Evolutionary conservation across 202 grass and related monocot genomes (phyloP).

Genomic region (Panicum hallii): DNA sequence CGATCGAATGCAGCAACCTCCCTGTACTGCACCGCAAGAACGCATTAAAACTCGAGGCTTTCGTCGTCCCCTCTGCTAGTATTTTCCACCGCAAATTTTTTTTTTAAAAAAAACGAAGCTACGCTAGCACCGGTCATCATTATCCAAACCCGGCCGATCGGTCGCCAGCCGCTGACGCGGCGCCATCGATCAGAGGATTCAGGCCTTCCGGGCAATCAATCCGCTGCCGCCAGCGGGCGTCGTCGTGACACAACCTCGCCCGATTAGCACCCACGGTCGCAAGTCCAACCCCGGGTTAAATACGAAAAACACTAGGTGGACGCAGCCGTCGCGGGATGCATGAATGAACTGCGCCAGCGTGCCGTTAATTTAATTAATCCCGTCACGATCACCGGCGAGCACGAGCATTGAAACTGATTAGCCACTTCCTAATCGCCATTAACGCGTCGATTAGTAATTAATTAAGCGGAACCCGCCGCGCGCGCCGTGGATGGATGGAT

Average conservation of each 20-base stretch:
- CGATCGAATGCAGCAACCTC: no score
- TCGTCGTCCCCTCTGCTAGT: no score
- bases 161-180: no score
- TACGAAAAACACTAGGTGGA: slow-evolving; percentile 18
- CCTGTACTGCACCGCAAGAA: no score
- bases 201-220: no score
- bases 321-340: slow-evolving; percentile 32
- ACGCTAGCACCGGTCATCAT: no score
- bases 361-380: slow-evolving; percentile 21
- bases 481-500: not conserved
- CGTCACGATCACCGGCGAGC: not conserved
- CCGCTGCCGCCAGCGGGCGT: not conserved
- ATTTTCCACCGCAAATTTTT: no score
- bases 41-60: no score
- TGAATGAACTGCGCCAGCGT: slow-evolving; percentile 29
- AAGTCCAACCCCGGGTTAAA: slow-evolving; percentile 10
- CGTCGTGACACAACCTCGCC: slow-evolving; percentile 44
- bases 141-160: no score
- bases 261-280: slow-evolving; percentile 52
- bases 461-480: not conserved
- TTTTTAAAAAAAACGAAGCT: no score
- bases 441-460: slow-evolving; percentile 12
- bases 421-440: not conserved
- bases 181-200: no score
- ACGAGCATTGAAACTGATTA: no score